Base-by-base conservation (phyloP, 176 grass and related monocot genomes). In the Rhynchospora breviuscula region DNA sequence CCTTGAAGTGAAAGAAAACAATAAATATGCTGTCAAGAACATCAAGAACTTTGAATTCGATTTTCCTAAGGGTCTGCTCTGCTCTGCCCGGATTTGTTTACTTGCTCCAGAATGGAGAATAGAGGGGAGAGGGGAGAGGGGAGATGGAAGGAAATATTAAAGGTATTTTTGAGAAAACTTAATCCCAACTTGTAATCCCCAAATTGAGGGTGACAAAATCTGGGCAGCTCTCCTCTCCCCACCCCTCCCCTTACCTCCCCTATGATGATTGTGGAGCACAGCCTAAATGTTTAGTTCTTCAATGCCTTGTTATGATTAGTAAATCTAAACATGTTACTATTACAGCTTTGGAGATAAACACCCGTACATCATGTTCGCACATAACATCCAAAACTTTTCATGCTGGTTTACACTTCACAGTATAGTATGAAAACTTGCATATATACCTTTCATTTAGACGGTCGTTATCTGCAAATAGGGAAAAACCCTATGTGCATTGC, bases 1-100 rank as follows among this genome's bases (percentile, higher is more conserved):
- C 89, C 96, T 99, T 81, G 33, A 73, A 87, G 29, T 59, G 21
- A 81, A 84, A 49, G 44, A 1, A 63, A 67, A 8, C 48, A 65
- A 52, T 31, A 49, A 3, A 65, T 18, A 26, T 44, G 59, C 7
- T 67, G 10, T 65, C 17, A 81, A 81, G 29, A 63, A 81, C 57
- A 81, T 23, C 23, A 56, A 52, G 2, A 77, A 40, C 4, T 40
- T 4, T 40, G 35, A 40, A 56, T 56, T 29, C 22, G 6, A 25
- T 49, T 52, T 53, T 76, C 4, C 15, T 15, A 29, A 29, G 26
- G 26, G 26, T 29, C 26, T 29, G 26, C 26, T 29, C 26, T 29
- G 26, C 26, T 29, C 26, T 29, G 26, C 26, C 26, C 26, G 1
- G 26, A 29, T 29, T 29, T 29, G 26, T 29, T 29, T 29, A 29